Base-by-base conservation (phyloP, 2,329 filamentous ascomycete species). In the Nigrospora sphaerica region DNA sequence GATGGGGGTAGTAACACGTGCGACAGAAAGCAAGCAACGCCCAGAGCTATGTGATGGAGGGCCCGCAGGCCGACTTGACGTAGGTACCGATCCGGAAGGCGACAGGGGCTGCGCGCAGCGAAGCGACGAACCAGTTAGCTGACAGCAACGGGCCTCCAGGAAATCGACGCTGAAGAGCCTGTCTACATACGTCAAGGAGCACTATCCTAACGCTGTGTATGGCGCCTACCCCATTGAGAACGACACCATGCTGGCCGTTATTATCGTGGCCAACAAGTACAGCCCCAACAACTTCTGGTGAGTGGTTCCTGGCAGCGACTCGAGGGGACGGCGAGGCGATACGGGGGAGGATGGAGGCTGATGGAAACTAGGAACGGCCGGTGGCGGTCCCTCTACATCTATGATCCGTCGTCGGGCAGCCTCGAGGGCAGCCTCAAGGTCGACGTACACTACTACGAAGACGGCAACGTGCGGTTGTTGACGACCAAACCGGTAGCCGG, bases 371-470 rank as follows among this genome's bases (percentile, higher is more conserved):
- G 86, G 88, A 97, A 96, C 70, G 93, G 93, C 52, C 89, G 93
- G 52, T 98, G 93, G 88, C 87, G 93, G 60, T 91, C 88, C 41
- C 77, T 86, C 45, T 97, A 97, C 72, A 78, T 86, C 58, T 86
- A 86, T 66, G 77, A 84, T 52, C 83, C 90, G 5, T 72, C 81
- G n/a, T 78, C 79, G 2, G 75, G 75, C 53, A 74, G 74, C 41
- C 72, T 97, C 38, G 81, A 83, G 34, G 93, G 93, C 57, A 82
- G 77, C 49, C 83, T 97, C 67, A 89, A 92, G 66, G 88, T 96
- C 45, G 91, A 97, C 57, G 92, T 98, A 44, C 93, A 98, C 75
- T 98, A 98, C 77, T 98, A 98, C 72, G 93, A 98, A 71, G 95
- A 98, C 63, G 93, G 93, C 52, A 98, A 98, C 63, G 93, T 98